Evolutionary conservation across 2,329 filamentous ascomycete genomes (phyloP).

Genomic region (Simplicillium sp.): DNA sequence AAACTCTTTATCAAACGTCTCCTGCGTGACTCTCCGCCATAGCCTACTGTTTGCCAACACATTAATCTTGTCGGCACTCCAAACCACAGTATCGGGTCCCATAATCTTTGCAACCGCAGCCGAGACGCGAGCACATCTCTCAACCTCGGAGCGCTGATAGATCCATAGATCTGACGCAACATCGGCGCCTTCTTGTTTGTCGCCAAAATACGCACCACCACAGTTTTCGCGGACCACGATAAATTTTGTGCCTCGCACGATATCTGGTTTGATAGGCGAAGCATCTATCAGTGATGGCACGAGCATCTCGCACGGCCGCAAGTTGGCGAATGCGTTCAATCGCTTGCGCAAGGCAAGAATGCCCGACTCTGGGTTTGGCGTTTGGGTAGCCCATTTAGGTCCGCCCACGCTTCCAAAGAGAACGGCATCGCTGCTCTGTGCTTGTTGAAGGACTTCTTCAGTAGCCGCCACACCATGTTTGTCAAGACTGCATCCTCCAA

Average conservation of each 20-base stretch:
- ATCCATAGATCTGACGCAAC: slow-evolving; percentile 37
- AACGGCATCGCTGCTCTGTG: slow-evolving; percentile 29
- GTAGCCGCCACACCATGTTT: slow-evolving; percentile 33
- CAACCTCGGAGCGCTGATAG: slow-evolving; percentile 33
- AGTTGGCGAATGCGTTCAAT: slow-evolving; percentile 38
- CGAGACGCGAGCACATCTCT: slow-evolving; percentile 35
- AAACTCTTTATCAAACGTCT: slow-evolving; percentile 31
- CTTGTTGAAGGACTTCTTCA: slow-evolving; percentile 29
- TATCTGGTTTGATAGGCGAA: slow-evolving; percentile 33
- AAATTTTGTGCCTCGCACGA: slow-evolving; percentile 35
- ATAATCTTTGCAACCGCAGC: slow-evolving; percentile 30
- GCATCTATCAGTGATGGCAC: slow-evolving; percentile 27
- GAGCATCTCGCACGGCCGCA: slow-evolving; percentile 37
- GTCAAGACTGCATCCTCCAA: slow-evolving; percentile 30
- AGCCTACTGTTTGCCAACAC: slow-evolving; percentile 39
- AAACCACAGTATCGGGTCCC: slow-evolving; percentile 24
- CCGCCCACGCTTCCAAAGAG: slow-evolving; percentile 39
- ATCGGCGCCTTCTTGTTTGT: slow-evolving; percentile 32
- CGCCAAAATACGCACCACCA: slow-evolving; percentile 39
- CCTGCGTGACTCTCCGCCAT: slow-evolving; percentile 33
- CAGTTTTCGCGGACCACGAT: slow-evolving; percentile 40
- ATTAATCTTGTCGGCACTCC: slow-evolving; percentile 42
- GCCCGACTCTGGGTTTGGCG: slow-evolving; percentile 34
- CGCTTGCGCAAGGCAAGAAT: slow-evolving; percentile 27
- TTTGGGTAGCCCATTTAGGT: slow-evolving; percentile 30